These are phyloP conservation scores for Paecilomyces variotii DNA, from an alignment of 2,329 filamentous ascomycete genomes.

Conservation along the genomic window DNA sequence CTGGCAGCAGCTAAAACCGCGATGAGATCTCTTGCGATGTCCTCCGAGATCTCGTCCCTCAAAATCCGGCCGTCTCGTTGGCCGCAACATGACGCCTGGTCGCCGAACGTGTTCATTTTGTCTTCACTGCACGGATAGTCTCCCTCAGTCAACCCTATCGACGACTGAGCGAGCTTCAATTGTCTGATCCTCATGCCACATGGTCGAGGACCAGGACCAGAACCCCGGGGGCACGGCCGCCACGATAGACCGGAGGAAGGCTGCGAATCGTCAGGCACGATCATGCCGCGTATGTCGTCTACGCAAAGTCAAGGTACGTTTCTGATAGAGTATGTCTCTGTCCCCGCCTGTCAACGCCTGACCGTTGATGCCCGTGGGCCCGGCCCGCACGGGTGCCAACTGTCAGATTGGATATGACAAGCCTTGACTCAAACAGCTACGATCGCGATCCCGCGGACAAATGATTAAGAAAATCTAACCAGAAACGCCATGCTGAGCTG, in stretches of 20 bases:
- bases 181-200: neutral
- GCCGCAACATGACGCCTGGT: neutral
- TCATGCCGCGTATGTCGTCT: slow-evolving; percentile 31
- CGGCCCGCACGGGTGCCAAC: slow-evolving; percentile 2
- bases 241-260: slow-evolving; percentile 11
- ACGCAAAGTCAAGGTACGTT: slow-evolving; percentile 32
- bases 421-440: neutral
- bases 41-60: neutral
- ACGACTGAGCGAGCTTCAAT: neutral
- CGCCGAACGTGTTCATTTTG: neutral
- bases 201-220: neutral
- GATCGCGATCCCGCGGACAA: neutral
- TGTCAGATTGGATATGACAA: neutral
- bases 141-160: neutral
- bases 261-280: slow-evolving; percentile 24
- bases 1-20: neutral
- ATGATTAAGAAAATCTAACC: neutral
- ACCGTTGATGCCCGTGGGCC: neutral
- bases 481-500: slow-evolving; percentile 9
- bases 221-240: neutral
- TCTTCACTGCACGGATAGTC: neutral
- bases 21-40: neutral
- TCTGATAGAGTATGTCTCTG: neutral
- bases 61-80: neutral
- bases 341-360: neutral